Evolutionary conservation across 331 rosid species (phyloP).

Genomic region (Quercus phellos): DNA sequence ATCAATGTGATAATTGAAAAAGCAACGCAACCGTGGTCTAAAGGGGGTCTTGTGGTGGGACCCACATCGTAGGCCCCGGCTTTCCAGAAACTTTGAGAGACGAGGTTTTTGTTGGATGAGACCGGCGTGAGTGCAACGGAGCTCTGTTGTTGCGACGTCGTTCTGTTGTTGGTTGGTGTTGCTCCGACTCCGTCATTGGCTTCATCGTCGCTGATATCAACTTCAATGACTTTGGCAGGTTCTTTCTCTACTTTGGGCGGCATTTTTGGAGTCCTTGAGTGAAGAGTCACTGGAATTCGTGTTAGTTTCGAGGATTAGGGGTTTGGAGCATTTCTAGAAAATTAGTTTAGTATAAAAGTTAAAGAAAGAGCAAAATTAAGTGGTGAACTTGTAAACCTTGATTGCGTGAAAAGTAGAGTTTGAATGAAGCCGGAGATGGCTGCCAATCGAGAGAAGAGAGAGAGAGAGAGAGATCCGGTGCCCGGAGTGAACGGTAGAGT

Average conservation of each 20-base stretch:
- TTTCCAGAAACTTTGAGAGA: constrained; percentile 67
- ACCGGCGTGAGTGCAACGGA: background rate
- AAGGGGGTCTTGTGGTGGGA: constrained; percentile 27
- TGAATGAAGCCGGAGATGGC: no score
- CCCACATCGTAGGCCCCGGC: constrained; percentile 62
- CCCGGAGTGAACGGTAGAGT: no score
- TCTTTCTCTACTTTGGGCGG: constrained; percentile 3
- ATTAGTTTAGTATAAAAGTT: no score
- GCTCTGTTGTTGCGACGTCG: constrained; percentile 21
- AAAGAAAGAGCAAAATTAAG: no score
- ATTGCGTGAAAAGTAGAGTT: no score
- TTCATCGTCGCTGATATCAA: constrained; percentile 34
- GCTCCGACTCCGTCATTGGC: constrained; percentile 11
- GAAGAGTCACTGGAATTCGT: no score
- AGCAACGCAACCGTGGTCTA: constrained; percentile 11
- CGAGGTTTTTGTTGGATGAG: constrained; percentile 5
- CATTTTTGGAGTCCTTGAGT: no score
- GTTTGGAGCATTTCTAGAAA: no score
- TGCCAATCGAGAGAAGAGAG: no score
- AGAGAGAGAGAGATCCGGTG: no score
- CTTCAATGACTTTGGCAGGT: constrained; percentile 19
- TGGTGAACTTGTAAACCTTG: no score
- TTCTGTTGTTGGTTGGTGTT: background rate
- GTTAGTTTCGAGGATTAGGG: no score
- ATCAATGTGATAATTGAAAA: background rate